Conservation (phyloP, 257 asterid species). For the Leptodermis oblonga region DNA sequence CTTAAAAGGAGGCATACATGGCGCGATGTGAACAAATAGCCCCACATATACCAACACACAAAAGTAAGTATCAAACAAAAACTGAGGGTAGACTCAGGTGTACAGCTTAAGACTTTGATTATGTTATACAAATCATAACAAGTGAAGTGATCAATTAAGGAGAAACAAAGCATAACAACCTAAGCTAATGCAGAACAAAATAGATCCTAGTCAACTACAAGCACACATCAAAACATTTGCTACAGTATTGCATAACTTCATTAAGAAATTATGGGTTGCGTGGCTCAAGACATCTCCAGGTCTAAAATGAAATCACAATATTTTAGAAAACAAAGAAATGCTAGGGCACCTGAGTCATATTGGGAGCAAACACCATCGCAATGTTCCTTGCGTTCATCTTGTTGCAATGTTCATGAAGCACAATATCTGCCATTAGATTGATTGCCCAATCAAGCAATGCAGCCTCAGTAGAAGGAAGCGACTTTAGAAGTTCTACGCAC, state of each 20-base stretch:
- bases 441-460: slow-evolving; percentile 77
- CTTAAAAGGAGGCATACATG: not conserved
- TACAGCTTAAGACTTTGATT: not conserved
- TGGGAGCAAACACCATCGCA: slow-evolving; percentile 93
- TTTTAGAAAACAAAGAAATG: not conserved
- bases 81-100: too few species aligned
- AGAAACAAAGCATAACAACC: too few species aligned
- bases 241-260: too few species aligned
- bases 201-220: too few species aligned
- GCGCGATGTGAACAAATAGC: not conserved
- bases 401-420: slow-evolving; percentile 49
- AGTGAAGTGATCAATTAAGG: too few species aligned
- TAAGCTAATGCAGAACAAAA: too few species aligned
- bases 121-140: not conserved
- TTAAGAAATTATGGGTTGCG: too few species aligned
- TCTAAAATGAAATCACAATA: not conserved
- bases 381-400: slow-evolving; percentile 86
- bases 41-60: not conserved
- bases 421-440: slow-evolving; percentile 80
- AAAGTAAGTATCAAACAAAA: too few species aligned
- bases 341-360: slow-evolving; percentile 70
- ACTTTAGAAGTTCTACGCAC: slow-evolving; percentile 44
- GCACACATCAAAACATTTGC: too few species aligned
- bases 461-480: slow-evolving; percentile 63
- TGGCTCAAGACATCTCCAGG: too few species aligned